These are phyloP conservation scores for Achaetomium macrosporum DNA, from an alignment of 2,329 filamentous ascomycete species.

Conservation along the genomic window DNA sequence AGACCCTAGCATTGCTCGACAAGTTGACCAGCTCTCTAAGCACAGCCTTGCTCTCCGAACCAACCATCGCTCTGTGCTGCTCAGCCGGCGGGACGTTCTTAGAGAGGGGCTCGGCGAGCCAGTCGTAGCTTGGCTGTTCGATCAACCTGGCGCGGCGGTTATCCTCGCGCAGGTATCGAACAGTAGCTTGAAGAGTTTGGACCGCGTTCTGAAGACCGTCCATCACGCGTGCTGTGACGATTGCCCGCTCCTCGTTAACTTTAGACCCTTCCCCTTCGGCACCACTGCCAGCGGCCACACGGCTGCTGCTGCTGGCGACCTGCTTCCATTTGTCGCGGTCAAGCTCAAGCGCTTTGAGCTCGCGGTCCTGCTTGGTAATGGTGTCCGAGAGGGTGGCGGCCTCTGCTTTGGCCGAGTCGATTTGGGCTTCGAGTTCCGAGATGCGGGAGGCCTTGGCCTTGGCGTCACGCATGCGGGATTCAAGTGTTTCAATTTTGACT, in stretches of 20 bases:
- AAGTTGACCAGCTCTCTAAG: slow-evolving; percentile 60
- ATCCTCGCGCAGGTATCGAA: slow-evolving; percentile 63
- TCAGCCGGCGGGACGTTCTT: slow-evolving; percentile 37
- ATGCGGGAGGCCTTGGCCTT: slow-evolving; percentile 69
- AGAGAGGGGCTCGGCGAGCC: slow-evolving; percentile 58
- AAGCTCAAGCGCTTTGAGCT: slow-evolving; percentile 57
- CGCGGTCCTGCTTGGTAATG: slow-evolving; percentile 61
- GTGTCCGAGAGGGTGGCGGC: slow-evolving; percentile 53
- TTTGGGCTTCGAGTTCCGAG: slow-evolving; percentile 55
- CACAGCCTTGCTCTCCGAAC: slow-evolving; percentile 57
- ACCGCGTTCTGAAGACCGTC: slow-evolving; percentile 66
- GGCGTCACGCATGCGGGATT: slow-evolving; percentile 79
- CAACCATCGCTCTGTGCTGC: slow-evolving; percentile 46
- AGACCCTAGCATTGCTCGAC: slow-evolving; percentile 49
- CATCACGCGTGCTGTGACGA: slow-evolving; percentile 66
- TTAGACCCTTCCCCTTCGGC: slow-evolving; percentile 43
- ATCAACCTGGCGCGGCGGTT: slow-evolving; percentile 55
- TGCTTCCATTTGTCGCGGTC: slow-evolving; percentile 68
- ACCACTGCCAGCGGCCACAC: slow-evolving; percentile 41
- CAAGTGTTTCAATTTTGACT: slow-evolving; percentile 90
- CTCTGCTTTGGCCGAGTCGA: slow-evolving; percentile 48
- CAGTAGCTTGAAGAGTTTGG: slow-evolving; percentile 55
- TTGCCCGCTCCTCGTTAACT: slow-evolving; percentile 59
- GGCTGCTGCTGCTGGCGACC: slow-evolving; percentile 49
- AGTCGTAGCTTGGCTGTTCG: slow-evolving; percentile 52